Evolutionary conservation across 1,139 yeast genomes (phyloP), one percentile per base, ranked within the genome.

Genomic region (Nematodospora anomalae): DNA sequence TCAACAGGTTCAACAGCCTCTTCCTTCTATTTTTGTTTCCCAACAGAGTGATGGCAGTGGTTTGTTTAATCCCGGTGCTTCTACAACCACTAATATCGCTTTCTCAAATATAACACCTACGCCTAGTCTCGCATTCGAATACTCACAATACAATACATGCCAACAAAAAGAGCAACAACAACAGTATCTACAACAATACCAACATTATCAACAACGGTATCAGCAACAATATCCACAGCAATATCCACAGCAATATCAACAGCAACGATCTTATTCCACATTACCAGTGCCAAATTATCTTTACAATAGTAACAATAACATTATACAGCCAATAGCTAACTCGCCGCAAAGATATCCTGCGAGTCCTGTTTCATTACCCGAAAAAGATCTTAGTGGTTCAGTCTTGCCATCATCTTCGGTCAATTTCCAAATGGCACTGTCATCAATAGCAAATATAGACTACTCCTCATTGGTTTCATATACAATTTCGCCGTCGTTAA

Each of bases 391-490:
- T n/a, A 32, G 16, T 14, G 16, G 28, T n/a, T 28, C 37, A 2
- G 18, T 28, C 15, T 30, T 37, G 4, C 30, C 40, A 6, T 21
- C 25, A 15, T 28, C 38, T 3, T 38, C 44, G 3, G 11, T 25
- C 9, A 25, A 26, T 8, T 23, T 31, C 3, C 27, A 26, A 12
- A 3, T 37, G 11, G 18, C 31, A 4, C 34, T 32, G 16, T 18
- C 41, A 22, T 27, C 38, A 11, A 11, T 42, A 12, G 14, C 41
- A 12, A 30, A 36, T 14, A 65, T 67, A 24, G 71, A 68, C 42
- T 67, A 67, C 45, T 55, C 65, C 10, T 62, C 67, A 12, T 52
- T 68, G 11, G 68, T 67, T 3, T 57, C 60, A 29, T 65, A 59
- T 40, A 67, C 74, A 3, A 58, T 60, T 20, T 59, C 66, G 10